Base-by-base conservation (phyloP, 2,329 filamentous ascomycete genomes). In the Cytospora piceae region DNA sequence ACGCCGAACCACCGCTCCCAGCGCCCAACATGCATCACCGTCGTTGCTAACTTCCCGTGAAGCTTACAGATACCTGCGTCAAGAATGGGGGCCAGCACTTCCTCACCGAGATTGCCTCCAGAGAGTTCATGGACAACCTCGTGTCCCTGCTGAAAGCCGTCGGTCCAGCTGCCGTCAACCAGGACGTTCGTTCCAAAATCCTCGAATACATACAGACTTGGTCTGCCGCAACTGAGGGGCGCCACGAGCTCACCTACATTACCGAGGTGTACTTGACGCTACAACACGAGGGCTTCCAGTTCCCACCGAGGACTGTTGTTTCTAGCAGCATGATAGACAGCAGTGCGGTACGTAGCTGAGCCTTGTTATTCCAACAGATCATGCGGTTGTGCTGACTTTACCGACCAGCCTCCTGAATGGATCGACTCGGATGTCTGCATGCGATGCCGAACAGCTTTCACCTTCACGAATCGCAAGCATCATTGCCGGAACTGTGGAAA, bases 281-380 rank as follows among this genome's bases (percentile, higher is more conserved):
- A 68, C 92, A 96, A 77, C 84, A 84, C 66, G 95, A 98, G 75
- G 93, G 94, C 27, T 96, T 91, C 76, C 86, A 87, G 64, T 99
- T 99, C 70, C 95, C 95, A 1, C 95, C 95, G 5, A 92, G 89
- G 73, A 87, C 89, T 51, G 88, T 91, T 31, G 90, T 99, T 54
- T 86, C 94, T n/a, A 96, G 93, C 78, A 97, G 91, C 78, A 99
- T 99, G 94, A 87, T 98, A 70, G 94, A 99, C 76, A 97, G 93
- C 75, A 97, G 90, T 73, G 95, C 95, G 68, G 93, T 96, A 85
- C 3, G 66, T 67, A 22, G 2, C 27, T 17, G 32, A 17, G 34
- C 17, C 9, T 31, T 0, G 3, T 37, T 49, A 46, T 46, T 2
- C 29, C 14, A 7, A n/a, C 22, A 4, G 6, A 20, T 42, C 7